A percentile compares a stretch with the other conserved stretches of the same genome.
Conservation (phyloP, 805 yeast genomes). For the Ogataea henricii region DNA sequence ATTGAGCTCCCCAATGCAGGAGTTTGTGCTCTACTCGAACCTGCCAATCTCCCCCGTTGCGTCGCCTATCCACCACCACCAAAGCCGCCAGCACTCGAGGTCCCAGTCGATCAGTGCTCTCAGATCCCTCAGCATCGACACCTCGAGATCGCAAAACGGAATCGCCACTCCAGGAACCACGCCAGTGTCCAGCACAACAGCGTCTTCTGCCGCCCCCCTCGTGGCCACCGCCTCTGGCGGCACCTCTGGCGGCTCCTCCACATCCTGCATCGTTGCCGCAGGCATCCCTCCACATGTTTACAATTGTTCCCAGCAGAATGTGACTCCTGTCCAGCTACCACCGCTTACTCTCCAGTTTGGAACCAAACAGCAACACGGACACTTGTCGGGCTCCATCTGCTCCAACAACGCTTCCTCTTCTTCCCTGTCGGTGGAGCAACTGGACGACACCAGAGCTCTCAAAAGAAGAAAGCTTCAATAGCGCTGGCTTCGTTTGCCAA, state of each 20-base stretch:
- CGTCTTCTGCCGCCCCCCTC: too few species aligned
- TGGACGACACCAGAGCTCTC: conserved; percentile 12
- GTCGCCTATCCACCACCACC: conserved; percentile 31
- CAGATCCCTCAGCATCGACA: conserved; percentile 24
- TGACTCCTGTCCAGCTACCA: conserved; percentile 24
- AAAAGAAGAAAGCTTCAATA: conserved; percentile 19
- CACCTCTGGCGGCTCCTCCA: not conserved
- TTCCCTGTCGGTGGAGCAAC: conserved; percentile 6
- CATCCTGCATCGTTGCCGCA: not conserved
- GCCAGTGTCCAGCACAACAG: conserved; percentile 14
- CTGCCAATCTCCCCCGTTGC: conserved; percentile 34
- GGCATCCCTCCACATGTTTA: not conserved
- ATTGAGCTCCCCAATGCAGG: conserved; percentile 22
- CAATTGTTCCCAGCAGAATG: conserved; percentile 20
- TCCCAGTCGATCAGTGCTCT: conserved; percentile 28
- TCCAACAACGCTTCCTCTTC: conserved; percentile 1
- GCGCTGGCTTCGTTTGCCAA: not conserved
- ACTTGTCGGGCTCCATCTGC: conserved; percentile 2
- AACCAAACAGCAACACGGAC: conserved; percentile 10
- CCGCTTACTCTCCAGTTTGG: conserved; percentile 10
- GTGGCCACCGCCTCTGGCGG: conserved; percentile 1
- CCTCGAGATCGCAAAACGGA: conserved; percentile 14
- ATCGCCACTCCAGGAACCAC: conserved; percentile 38
- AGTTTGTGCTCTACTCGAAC: conserved; percentile 22
- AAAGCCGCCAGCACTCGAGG: conserved; percentile 17